A percentile compares a stretch with the other conserved stretches of the same genome.
phyloP scores from a whole-genome alignment of 768 basidiomycete genomes.

The Auricularia sp. region DNA sequence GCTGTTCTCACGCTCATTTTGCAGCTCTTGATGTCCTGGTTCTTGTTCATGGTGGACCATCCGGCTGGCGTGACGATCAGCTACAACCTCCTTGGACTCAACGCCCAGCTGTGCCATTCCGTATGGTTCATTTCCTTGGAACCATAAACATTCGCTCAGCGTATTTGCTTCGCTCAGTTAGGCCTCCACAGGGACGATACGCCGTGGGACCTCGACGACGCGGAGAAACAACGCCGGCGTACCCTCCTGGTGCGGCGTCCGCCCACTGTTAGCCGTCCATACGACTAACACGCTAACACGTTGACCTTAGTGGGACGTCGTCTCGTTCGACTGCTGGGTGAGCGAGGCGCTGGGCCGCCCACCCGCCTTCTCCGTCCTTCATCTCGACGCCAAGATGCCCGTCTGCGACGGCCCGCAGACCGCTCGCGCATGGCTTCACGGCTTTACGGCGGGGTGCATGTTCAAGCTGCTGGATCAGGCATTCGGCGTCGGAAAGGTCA shows the following conservation, averaged over 20 bases:
- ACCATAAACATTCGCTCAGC: too few species aligned
- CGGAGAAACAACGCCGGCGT: background rate
- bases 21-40: background rate
- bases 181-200: conserved; percentile 1
- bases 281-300: background rate
- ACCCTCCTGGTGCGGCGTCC: background rate
- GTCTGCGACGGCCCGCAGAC: conserved; percentile 40
- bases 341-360: conserved; percentile 41
- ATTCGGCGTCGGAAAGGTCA: conserved; percentile 57
- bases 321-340: background rate
- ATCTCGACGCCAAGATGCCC: conserved; percentile 59
- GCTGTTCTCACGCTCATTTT: background rate
- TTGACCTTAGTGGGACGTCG: background rate
- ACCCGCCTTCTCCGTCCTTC: conserved; percentile 53
- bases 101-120: background rate
- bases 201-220: background rate
- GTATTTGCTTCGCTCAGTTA: background rate
- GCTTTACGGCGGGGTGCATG: conserved; percentile 63
- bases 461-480: conserved; percentile 61
- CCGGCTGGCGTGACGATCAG: background rate
- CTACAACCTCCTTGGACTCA: background rate
- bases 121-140: background rate
- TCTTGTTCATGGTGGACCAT: background rate
- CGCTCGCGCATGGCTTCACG: conserved; percentile 53
- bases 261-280: too few species aligned